A percentile compares a stretch with the other conserved stretches of the same genome.
Conservation (phyloP, 83 land plant species). For the Thuja plicata region DNA sequence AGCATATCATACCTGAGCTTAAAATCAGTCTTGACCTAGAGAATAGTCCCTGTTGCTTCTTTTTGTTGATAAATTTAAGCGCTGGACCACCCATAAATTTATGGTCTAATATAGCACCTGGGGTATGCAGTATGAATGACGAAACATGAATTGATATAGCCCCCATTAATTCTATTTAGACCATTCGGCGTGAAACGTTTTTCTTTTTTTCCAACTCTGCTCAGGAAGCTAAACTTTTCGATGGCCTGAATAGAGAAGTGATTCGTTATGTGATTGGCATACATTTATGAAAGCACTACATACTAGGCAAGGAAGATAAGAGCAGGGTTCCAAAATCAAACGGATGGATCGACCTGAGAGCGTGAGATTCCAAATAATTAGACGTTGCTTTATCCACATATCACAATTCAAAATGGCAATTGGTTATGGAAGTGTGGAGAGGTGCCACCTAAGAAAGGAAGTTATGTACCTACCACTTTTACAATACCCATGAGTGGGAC, state of each 20-base stretch:
- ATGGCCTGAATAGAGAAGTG: background rate
- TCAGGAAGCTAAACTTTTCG: background rate
- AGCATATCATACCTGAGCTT: conserved; percentile 5
- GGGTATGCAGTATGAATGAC: background rate
- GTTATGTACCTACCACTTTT: no score
- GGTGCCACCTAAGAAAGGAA: background rate
- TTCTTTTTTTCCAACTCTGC: background rate
- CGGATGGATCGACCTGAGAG: background rate
- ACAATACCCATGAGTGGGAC: no score
- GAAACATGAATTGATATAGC: background rate
- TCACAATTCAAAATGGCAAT: conserved; percentile 5
- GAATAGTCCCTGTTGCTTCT: background rate
- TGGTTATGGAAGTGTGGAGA: background rate
- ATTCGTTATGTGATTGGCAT: background rate
- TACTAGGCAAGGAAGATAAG: background rate
- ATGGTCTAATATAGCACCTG: background rate
- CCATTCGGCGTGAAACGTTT: background rate
- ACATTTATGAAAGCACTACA: no score
- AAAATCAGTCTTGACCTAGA: background rate
- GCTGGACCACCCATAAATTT: background rate
- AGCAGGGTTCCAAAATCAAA: background rate
- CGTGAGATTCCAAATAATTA: background rate
- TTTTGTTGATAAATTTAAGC: background rate
- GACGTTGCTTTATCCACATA: background rate
- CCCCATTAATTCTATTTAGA: background rate